These are phyloP conservation scores for Medakamo hakoo DNA, from an alignment of 139 green algal species.

Conservation along the genomic window DNA sequence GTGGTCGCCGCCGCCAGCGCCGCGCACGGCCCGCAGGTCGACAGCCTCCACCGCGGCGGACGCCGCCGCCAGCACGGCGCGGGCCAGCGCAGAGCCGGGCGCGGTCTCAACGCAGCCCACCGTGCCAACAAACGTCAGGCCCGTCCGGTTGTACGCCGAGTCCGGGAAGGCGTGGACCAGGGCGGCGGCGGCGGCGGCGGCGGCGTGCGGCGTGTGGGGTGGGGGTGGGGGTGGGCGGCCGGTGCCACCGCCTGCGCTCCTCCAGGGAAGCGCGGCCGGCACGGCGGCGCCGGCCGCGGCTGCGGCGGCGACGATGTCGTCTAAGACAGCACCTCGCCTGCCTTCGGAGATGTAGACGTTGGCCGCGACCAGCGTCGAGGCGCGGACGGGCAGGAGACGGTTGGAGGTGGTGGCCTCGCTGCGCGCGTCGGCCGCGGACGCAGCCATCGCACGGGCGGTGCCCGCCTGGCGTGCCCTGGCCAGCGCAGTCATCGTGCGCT, in stretches of 20 bases:
- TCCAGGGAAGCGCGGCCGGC: no score
- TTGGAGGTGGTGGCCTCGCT: neutral
- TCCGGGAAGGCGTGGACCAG: slow-evolving; percentile 33
- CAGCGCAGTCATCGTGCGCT: no score
- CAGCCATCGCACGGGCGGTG: neutral
- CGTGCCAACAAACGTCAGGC: slow-evolving; percentile 27
- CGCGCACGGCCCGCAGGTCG: slow-evolving; percentile 17
- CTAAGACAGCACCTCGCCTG: no score
- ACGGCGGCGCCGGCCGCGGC: neutral
- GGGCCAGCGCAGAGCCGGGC: slow-evolving; percentile 8
- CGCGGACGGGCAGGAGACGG: neutral
- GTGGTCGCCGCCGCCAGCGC: slow-evolving; percentile 19
- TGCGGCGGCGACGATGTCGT: neutral
- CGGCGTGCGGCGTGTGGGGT: no score
- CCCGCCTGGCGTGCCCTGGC: no score
- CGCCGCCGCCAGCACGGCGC: slow-evolving; percentile 10
- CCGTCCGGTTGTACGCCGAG: slow-evolving; percentile 40
- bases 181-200: neutral
- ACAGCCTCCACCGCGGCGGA: slow-evolving; percentile 18
- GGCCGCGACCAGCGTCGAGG: neutral
- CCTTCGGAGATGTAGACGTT: neutral
- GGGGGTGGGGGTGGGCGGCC: no score
- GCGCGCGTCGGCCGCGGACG: neutral
- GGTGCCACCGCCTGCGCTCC: slow-evolving; percentile 3
- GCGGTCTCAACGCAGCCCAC: neutral